Evolutionary conservation across 805 yeast genomes (phyloP).

Genomic region (Myxozyma geophila): DNA sequence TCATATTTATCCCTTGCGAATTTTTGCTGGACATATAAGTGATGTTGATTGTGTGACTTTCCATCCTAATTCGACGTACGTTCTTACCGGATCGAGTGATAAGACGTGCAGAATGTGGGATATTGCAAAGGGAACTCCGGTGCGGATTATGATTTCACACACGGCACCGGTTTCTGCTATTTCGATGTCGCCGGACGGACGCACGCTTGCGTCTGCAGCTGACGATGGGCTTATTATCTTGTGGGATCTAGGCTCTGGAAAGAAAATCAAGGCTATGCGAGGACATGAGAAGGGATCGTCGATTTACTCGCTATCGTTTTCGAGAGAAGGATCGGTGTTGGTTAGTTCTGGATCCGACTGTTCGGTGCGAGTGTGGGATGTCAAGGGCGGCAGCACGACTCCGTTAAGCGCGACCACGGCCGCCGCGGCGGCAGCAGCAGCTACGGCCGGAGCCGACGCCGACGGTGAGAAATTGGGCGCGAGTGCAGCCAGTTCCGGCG

Average conservation of each 20-base stretch:
- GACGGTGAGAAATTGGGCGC: background rate
- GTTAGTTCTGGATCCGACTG: conserved; percentile 93
- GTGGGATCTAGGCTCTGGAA: conserved; percentile 94
- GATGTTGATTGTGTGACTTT: conserved; percentile 94
- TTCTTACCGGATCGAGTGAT: conserved; percentile 94
- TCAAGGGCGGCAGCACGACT: conserved; percentile 65
- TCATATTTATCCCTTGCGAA: conserved; percentile 92
- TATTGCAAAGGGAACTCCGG: conserved; percentile 82
- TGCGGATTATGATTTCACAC: conserved; percentile 90
- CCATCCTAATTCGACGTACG: conserved; percentile 95
- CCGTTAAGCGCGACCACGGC: conserved; percentile 10
- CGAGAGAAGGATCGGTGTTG: conserved; percentile 84
- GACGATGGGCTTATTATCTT: conserved; percentile 86
- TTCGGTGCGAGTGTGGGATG: conserved; percentile 95
- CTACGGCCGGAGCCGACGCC: background rate
- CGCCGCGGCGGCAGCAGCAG: background rate
- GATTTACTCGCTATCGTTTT: conserved; percentile 81
- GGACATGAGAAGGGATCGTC: conserved; percentile 86
- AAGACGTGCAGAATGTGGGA: conserved; percentile 99
- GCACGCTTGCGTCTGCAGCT: conserved; percentile 87
- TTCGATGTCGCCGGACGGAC: conserved; percentile 94
- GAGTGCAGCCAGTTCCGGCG: background rate
- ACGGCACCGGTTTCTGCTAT: conserved; percentile 83
- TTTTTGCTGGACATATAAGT: conserved; percentile 95
- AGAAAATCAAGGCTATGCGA: conserved; percentile 84